phyloP scores from a whole-genome alignment of 2,329 filamentous ascomycete genomes.

The Fusarium nematophilum region DNA sequence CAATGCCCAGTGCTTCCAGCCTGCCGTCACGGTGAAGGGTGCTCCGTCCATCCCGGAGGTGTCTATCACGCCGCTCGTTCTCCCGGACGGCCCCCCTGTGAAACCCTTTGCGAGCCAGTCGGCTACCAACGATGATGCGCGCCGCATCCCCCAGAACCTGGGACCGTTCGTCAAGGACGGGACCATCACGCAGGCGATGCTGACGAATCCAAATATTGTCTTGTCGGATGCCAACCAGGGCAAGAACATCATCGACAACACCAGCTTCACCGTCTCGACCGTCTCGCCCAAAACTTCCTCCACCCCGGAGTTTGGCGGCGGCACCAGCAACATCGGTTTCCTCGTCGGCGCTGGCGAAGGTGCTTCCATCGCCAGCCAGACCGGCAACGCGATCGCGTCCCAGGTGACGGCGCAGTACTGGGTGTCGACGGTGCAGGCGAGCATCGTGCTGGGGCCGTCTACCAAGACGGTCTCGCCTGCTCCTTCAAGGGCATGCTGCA shows the following conservation, averaged over 20 bases:
- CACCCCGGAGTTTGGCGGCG: slow-evolving; percentile 45
- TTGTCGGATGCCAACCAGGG: slow-evolving; percentile 44
- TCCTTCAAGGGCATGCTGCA: no score
- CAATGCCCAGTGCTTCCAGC: slow-evolving; percentile 51
- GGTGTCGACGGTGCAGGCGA: slow-evolving; percentile 29
- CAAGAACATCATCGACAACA: slow-evolving; percentile 46
- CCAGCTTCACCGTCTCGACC: slow-evolving; percentile 47
- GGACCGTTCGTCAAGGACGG: slow-evolving; percentile 40
- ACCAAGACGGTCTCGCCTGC: background rate
- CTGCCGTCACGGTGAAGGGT: slow-evolving; percentile 26
- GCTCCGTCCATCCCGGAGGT: slow-evolving; percentile 32
- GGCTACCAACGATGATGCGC: slow-evolving; percentile 12
- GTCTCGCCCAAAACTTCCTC: background rate
- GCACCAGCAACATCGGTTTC: slow-evolving; percentile 41
- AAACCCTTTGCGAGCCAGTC: slow-evolving; percentile 20
- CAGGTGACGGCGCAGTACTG: slow-evolving; percentile 31
- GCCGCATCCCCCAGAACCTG: slow-evolving; percentile 47
- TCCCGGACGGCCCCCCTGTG: slow-evolving; percentile 4
- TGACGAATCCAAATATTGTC: slow-evolving; percentile 46
- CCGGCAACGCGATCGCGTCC: slow-evolving; percentile 27
- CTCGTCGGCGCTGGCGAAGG: slow-evolving; percentile 25
- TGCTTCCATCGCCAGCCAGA: slow-evolving; percentile 42
- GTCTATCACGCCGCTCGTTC: slow-evolving; percentile 44
- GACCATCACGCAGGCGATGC: slow-evolving; percentile 49
- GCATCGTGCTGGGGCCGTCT: slow-evolving; percentile 29